Percentiles rank a stretch among this genome's conserved stretches.
Conservation (phyloP, 352 stramenopile genomes). For the Pythium insidiosum region DNA sequence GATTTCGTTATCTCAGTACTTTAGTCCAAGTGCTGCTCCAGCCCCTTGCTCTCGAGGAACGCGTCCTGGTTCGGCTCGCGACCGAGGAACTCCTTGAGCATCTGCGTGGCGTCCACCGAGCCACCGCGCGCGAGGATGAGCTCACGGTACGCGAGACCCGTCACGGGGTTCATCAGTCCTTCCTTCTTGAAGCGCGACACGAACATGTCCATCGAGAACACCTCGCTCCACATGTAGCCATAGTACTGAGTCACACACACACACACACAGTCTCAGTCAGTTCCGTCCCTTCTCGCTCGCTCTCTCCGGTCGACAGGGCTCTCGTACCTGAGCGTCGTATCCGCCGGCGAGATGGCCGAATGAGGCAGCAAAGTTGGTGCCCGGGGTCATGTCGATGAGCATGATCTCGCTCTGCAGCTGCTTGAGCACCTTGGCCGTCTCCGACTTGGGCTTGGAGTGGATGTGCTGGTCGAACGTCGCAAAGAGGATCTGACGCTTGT, state of each 20-base stretch:
- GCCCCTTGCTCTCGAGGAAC: slow-evolving; percentile 77
- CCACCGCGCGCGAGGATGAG: slow-evolving; percentile 80
- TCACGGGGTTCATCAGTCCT: slow-evolving; percentile 72
- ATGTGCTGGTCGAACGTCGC: slow-evolving; percentile 83
- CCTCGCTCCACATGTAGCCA: slow-evolving; percentile 88
- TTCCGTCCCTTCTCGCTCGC: too few relatives aligned
- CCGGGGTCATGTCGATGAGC: slow-evolving; percentile 81
- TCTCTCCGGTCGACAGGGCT: slow-evolving; percentile 17
- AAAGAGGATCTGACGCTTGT: slow-evolving; percentile 79
- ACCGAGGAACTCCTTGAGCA: slow-evolving; percentile 77
- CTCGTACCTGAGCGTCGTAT: slow-evolving; percentile 52
- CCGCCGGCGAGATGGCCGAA: slow-evolving; percentile 78
- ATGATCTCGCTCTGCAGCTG: slow-evolving; percentile 82
- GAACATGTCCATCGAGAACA: slow-evolving; percentile 89
- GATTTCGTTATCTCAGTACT: too few relatives aligned
- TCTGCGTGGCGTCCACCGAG: slow-evolving; percentile 66
- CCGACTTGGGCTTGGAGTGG: slow-evolving; percentile 73
- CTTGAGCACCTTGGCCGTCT: slow-evolving; percentile 73
- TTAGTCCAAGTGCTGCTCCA: too few relatives aligned
- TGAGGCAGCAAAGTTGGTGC: slow-evolving; percentile 76
- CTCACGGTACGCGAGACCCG: slow-evolving; percentile 78
- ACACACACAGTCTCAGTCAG: too few relatives aligned
- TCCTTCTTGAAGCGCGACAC: slow-evolving; percentile 81
- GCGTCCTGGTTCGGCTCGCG: slow-evolving; percentile 68
- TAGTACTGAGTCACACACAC: slow-evolving; percentile 42